These are phyloP conservation scores for Emydomyces testavorans DNA, from an alignment of 2,329 filamentous ascomycete species.

Conservation along the genomic window DNA sequence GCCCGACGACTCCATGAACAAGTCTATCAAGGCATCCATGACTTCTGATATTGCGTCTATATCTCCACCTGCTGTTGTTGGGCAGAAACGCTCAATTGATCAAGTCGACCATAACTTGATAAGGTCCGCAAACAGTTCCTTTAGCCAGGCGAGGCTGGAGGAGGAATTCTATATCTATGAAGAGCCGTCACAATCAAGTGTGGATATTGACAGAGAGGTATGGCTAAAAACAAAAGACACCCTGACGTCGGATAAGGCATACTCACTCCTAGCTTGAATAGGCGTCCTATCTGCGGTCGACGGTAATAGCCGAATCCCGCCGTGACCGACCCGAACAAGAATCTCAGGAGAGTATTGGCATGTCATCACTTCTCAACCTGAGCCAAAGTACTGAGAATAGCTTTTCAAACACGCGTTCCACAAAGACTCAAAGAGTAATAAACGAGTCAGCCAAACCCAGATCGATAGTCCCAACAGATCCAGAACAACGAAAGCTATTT, in stretches of 20 bases:
- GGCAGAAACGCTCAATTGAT: constrained; percentile 33
- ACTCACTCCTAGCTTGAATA: not conserved
- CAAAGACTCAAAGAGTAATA: constrained; percentile 17
- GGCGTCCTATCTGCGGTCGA: constrained; percentile 9
- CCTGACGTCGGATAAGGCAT: not conserved
- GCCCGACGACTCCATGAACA: not conserved
- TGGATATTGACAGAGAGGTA: constrained; percentile 17
- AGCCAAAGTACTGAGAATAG: constrained; percentile 15
- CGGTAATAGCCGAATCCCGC: not conserved
- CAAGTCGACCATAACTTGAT: constrained; percentile 22
- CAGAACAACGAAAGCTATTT: constrained; percentile 29
- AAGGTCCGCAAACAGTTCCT: constrained; percentile 18
- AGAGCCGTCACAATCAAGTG: constrained; percentile 16
- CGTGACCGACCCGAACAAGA: not conserved
- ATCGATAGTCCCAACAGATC: constrained; percentile 25
- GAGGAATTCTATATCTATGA: constrained; percentile 19
- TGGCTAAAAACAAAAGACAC: not conserved
- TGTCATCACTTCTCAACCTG: constrained; percentile 17
- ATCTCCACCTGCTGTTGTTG: constrained; percentile 27
- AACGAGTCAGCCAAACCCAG: constrained; percentile 11
- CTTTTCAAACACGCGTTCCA: constrained; percentile 8
- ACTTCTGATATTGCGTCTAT: constrained; percentile 1
- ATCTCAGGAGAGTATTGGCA: constrained; percentile 11
- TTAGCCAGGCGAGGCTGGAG: constrained; percentile 15
- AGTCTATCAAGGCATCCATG: not conserved